Evolutionary conservation across 176 grass and related monocot genomes (phyloP), one percentile per base, ranked within the genome.

Genomic region (Dactylis glomerata): DNA sequence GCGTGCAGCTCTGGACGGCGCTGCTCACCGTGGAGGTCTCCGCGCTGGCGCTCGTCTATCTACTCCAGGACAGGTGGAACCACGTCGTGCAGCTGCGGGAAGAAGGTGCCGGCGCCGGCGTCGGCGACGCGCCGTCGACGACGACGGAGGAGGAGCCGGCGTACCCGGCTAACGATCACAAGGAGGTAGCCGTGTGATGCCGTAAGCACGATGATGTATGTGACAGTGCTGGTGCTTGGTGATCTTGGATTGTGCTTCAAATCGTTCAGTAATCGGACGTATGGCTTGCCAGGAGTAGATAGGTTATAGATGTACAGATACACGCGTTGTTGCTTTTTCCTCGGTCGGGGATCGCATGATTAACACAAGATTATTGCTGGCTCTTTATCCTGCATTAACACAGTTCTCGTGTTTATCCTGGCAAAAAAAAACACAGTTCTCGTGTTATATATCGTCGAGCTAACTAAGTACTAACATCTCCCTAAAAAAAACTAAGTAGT

Each of bases 11-110:
- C 65, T 99, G 90, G 97, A 89, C 73, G 5, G 36, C 78, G 83
- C 91, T 96, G 8, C 91, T 99, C 84, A 99, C 93, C 66, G 86
- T 81, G 27, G 87, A 99, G 88, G 79, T 94, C 23, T 88, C 83
- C 52, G 70, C 74, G 4, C 28, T 94, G 85, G 93, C 76, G 83
- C 91, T 96, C 79, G 13, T 84, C 5, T 96, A 96, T 82, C 86
- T 99, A 2, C 83, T 94, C 71, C 97, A 99, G 86, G 97, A 94
- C 73, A 70, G 90, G 67, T 96, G 97, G 97, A 88, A 57, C 86
- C 73, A 94, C 80, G 68, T 96, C 74, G 44, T 92, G 79, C 86
- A 75, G 75, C 90, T 87, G 75, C 80, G 52, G 57, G 27, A 62
- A 3, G 85, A 90, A 61, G 87, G 80, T 5, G 67, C 75, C 4